Evolutionary conservation across 441 rosid species (phyloP).

Genomic region (Erodium trifolium): DNA sequence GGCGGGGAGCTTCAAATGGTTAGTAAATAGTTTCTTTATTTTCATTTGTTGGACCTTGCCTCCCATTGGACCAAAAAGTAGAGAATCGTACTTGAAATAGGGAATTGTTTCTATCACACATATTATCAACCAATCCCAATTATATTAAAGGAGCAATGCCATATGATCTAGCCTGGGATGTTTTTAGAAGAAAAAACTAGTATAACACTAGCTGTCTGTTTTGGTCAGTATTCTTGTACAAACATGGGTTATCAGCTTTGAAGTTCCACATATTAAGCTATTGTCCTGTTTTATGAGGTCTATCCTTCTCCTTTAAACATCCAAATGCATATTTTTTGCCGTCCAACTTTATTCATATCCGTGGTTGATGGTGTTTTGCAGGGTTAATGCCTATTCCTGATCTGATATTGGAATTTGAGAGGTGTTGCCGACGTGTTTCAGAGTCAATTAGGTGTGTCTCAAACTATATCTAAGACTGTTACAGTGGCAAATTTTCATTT

Average conservation of each 20-base stretch:
- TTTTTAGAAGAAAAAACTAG: not conserved
- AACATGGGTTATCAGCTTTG: not conserved
- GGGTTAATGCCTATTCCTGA: slow-evolving; percentile 83
- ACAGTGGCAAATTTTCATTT: not conserved
- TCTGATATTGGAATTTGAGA: slow-evolving; percentile 79
- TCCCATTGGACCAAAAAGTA: not conserved
- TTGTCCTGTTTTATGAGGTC: not conserved
- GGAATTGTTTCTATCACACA: slow-evolving; percentile 1
- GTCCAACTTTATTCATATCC: not conserved
- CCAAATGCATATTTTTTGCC: slow-evolving; percentile 9
- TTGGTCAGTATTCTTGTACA: not conserved
- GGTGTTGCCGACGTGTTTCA: slow-evolving; percentile 68
- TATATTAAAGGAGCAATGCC: not conserved
- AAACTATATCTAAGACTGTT: slow-evolving; percentile 10
- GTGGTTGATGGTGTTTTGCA: slow-evolving; percentile 28
- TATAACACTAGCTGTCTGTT: not conserved
- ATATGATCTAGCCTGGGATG: not conserved
- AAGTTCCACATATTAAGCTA: not conserved
- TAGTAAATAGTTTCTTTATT: not conserved
- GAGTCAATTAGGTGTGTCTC: slow-evolving; percentile 71
- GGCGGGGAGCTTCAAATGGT: not conserved
- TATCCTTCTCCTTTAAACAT: not conserved
- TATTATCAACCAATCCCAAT: not conserved
- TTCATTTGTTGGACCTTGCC: not conserved
- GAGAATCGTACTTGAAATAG: not conserved